Evolutionary conservation across 2,329 filamentous ascomycete genomes (phyloP).

Genomic region (Cylindrodendrum hubeiense): DNA sequence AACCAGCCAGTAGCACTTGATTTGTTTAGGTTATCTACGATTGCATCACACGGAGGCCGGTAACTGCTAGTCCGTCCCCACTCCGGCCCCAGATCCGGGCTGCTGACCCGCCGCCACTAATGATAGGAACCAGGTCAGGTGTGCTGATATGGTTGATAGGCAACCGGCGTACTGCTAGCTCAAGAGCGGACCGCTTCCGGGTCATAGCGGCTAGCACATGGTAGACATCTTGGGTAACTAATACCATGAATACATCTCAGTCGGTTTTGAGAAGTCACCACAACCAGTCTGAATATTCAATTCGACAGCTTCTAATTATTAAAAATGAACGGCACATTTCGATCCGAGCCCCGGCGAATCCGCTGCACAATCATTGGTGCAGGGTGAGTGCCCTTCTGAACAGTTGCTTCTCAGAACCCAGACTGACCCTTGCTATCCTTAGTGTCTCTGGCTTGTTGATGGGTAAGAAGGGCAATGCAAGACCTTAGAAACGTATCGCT

Average conservation of each 20-base stretch:
- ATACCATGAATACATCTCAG: neutral
- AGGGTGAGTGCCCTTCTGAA: constrained; percentile 19
- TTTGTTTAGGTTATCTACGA: neutral
- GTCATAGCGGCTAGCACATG: neutral
- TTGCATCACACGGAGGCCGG: neutral
- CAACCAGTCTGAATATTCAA: neutral
- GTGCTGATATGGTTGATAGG: neutral
- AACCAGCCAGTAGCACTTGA: neutral
- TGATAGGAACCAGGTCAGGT: neutral
- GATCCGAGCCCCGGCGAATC: constrained; percentile 2
- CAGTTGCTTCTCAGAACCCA: neutral
- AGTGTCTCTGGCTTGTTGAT: constrained; percentile 30
- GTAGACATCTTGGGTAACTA: neutral
- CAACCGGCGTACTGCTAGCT: neutral
- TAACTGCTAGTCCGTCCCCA: neutral
- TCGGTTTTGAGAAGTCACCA: neutral
- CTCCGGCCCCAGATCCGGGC: neutral
- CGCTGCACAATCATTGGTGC: constrained; percentile 37
- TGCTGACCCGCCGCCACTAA: neutral
- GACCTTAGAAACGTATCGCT: neutral
- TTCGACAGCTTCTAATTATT: neutral
- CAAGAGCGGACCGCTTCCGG: neutral
- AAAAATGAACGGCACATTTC: neutral
- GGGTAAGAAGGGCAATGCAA: constrained; percentile 5
- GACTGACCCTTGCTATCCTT: neutral